These are phyloP conservation scores for Picochlorum sp. DNA, from an alignment of 139 green algal genomes.

Conservation along the genomic window DNA sequence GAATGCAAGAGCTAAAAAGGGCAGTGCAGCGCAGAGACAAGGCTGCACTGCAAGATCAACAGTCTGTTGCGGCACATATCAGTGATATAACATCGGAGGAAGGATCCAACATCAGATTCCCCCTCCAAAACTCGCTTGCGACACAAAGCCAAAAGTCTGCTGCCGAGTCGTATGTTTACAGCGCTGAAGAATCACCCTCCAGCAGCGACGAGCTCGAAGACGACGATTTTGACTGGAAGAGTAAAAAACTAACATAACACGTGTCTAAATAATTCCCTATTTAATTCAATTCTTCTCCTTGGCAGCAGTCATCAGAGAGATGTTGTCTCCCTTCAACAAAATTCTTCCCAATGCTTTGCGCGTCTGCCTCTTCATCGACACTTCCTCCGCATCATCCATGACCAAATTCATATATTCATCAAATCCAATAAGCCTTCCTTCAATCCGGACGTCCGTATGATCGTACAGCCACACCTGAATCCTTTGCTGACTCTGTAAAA, in stretches of 20 bases:
- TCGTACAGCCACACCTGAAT: constrained; percentile 98
- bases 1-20: no score
- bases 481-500: constrained; percentile 87
- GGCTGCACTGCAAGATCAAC: no score
- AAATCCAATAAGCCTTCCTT: constrained; percentile 75
- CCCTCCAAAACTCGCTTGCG: no score
- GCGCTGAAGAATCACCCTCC: no score
- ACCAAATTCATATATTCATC: constrained; percentile 99
- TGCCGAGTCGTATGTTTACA: no score
- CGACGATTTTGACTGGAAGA: not conserved
- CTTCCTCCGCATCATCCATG: constrained; percentile 95
- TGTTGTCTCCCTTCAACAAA: constrained; percentile 96
- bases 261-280: not conserved
- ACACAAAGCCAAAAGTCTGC: no score
- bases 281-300: constrained; percentile 4
- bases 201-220: no score
- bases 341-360: constrained; percentile 88
- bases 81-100: no score
- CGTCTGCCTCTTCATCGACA: constrained; percentile 89
- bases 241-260: not conserved
- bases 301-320: constrained; percentile 82
- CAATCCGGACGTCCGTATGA: constrained; percentile 83
- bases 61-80: no score
- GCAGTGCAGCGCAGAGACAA: no score
- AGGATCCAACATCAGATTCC: no score